Evolutionary conservation across 2,329 filamentous ascomycete species (phyloP).

Genomic region (Diaporthe batatas): DNA sequence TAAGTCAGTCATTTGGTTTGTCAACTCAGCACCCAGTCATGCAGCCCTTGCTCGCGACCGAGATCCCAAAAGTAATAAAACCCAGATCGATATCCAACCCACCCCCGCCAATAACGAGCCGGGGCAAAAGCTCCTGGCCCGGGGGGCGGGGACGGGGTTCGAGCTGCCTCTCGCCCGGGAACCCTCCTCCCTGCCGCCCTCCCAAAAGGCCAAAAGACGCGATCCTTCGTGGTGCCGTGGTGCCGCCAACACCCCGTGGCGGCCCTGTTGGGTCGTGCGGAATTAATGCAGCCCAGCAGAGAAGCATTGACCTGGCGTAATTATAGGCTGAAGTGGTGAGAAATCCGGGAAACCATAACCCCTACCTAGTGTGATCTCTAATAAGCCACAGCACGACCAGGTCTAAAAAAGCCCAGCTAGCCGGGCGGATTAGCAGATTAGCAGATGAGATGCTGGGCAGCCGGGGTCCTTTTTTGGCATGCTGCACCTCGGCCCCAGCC

Average conservation of each 20-base stretch:
- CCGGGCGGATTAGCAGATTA: no score
- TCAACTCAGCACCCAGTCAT: no score
- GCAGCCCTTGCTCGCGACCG: constrained; percentile 14
- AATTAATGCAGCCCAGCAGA: neutral
- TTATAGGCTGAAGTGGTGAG: constrained; percentile 9
- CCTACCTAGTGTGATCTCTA: neutral
- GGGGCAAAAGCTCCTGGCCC: constrained; percentile 14
- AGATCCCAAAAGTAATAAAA: constrained; percentile 13
- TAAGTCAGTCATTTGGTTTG: neutral
- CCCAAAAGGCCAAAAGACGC: neutral
- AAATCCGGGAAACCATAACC: neutral
- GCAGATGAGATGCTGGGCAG: no score
- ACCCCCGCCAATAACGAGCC: constrained; percentile 7
- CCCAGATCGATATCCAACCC: neutral
- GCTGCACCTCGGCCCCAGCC: neutral
- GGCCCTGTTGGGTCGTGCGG: neutral
- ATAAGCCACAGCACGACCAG: neutral
- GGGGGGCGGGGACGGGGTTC: neutral
- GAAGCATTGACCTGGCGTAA: neutral
- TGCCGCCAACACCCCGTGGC: neutral
- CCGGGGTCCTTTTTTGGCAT: neutral
- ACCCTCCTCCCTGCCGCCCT: neutral
- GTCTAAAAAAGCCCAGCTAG: neutral
- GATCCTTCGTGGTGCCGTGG: neutral
- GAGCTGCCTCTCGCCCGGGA: neutral